Base-by-base conservation (phyloP, 169 alveolate genomes). In the Cryptosporidium meleagridis region DNA sequence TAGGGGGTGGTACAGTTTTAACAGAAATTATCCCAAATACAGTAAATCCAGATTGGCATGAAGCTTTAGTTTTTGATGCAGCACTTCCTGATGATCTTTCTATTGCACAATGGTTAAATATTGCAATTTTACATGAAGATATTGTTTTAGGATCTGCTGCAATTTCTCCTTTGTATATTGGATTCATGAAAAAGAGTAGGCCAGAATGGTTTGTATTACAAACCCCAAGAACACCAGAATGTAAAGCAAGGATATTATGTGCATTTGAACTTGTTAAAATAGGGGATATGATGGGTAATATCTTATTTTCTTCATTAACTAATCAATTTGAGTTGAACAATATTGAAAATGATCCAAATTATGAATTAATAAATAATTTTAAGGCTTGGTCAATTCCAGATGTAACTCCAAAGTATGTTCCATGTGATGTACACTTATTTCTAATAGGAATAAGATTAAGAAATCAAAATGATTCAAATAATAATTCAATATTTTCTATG, bases 11-110 rank as follows among this genome's bases (percentile, higher is more conserved):
- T 29, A 80, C 89, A 1, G 89, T 80, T 65, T 67, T 80, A 61
- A 80, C 89, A 26, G 89, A 80, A 62, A 53, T 80, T 65, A 80
- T 80, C 52, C 89, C 89, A 14, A 80, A 80, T 23, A 80, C 89
- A 7, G 89, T 80, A 12, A 80, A 80, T 65, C 89, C 89, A 41
- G 89, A 80, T 65, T 80, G 89, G 89, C 89, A 80, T 65, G 89
- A 80, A 39, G 89, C 89, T 44, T 33, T 80, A 44, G 75, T 80
- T 62, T 80, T 80, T 80, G 89, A 80, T 80, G 89, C 89, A 39
- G 89, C 89, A 18, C 53, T 80, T 31, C 89, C 89, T 59, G 89
- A 80, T n/a, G 89, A 80, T 65, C 70, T 80, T 41, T 80, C 89
- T n/a, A 65, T 80, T 62, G 89, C 89, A 41, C 89, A 80, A 65